Evolutionary conservation across 202 grass and related monocot species (phyloP), one percentile per base, ranked within the genome.

Genomic region (Carex sylvatica): DNA sequence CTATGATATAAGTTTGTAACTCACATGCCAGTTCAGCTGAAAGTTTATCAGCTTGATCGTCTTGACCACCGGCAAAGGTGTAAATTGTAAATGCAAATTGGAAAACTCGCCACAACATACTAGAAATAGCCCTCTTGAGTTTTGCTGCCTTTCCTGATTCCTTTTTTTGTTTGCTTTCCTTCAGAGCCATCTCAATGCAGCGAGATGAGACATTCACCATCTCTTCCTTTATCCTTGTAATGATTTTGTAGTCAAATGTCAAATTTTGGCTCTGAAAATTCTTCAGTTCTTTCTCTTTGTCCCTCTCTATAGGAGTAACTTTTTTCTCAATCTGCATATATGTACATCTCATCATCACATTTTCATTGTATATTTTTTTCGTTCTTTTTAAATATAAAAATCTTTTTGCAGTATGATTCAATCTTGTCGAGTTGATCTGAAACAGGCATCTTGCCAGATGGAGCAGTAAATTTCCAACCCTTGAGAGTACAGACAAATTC

Each of bases 151-250:
- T 81, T 49, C 79, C 79, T 11, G 40, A 11, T 81, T 52, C 79
- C 61, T 81, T 81, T n/a, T 42, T 42, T 49, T 81, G 20, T 24
- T 66, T 52, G 79, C 79, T 81, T 67, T 65, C 79, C 61, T 67
- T 67, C 12, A 81, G n/a, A 81, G 61, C 61, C 38, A 81, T 81
- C 38, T 81, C 79, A 52, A 81, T 66, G 61, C 79, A 81, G 44
- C 61, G 66, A 46, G 79, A 81, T 8, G 79, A 81, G 40, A 67
- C 30, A 53, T 66, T 23, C 19, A 81, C 79, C 61, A 66, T 81
- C 20, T 19, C 61, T 65, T 81, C 79, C 26, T 53, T 81, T 67
- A 81, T 63, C 20, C 38, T 52, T 26, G 38, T 46, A 13, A 81
- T 0, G 9, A 81, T 66, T 19, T 16, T 66, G 42, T 81, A 81